A percentile compares a stretch with the other conserved stretches of the same genome.
These are phyloP conservation scores for Cymbidium sinense DNA, from an alignment of 106 monocot genomes.

Conservation along the genomic window DNA sequence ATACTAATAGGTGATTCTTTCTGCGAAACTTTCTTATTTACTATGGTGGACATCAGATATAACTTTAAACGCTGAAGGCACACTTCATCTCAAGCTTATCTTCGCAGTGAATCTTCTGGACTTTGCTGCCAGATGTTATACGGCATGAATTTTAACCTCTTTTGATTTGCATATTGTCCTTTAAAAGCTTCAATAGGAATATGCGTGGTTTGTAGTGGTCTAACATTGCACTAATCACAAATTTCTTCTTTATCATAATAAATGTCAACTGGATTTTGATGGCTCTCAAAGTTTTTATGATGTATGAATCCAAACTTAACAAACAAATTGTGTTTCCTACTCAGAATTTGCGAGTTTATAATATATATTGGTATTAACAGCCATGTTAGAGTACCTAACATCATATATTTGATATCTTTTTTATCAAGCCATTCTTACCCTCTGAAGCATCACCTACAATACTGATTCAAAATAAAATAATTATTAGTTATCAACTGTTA, in stretches of 20 bases:
- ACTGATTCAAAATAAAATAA: background rate
- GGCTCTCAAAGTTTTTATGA: background rate
- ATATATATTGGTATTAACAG: background rate
- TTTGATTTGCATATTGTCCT: background rate
- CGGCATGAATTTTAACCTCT: constrained; percentile 17
- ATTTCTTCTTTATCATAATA: background rate
- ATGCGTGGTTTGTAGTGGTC: background rate
- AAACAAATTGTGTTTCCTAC: background rate
- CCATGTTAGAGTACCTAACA: background rate
- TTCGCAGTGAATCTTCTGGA: constrained; percentile 14
- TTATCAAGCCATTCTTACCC: background rate
- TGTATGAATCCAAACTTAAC: background rate
- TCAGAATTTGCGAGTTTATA: background rate
- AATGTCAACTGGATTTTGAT: background rate
- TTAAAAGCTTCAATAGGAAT: background rate
- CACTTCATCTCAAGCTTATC: constrained; percentile 5
- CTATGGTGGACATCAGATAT: constrained; percentile 27
- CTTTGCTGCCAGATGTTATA: constrained; percentile 9
- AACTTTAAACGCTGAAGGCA: constrained; percentile 17
- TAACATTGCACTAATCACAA: background rate
- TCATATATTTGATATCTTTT: background rate
- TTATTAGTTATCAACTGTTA: background rate
- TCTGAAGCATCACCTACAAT: background rate
- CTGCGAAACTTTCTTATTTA: constrained; percentile 12
- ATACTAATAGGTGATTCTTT: background rate